A percentile compares a stretch with the other conserved stretches of the same genome.
Evolutionary conservation across 2,329 filamentous ascomycete genomes (phyloP).

Genomic region (Grosmannia serpens): DNA sequence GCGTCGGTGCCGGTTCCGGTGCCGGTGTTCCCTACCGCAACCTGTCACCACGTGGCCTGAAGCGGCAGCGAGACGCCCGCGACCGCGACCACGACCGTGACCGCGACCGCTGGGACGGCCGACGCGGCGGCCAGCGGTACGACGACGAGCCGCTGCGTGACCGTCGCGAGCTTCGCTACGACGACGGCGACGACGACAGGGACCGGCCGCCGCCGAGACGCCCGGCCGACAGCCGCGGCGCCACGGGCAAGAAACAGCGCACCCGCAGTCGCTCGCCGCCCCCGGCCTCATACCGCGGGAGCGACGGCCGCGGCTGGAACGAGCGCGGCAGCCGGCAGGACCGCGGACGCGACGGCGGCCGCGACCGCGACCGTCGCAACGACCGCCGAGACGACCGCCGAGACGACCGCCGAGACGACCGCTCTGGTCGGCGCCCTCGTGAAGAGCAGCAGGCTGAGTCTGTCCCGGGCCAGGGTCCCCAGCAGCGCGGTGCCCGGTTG

Average conservation of each 20-base stretch:
- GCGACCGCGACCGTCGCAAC: constrained; percentile 20
- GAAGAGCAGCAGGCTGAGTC: constrained; percentile 18
- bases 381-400: constrained; percentile 8
- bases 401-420: constrained; percentile 17
- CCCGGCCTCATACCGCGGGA: constrained; percentile 7
- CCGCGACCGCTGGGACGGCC: not conserved
- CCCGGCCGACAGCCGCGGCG: not conserved
- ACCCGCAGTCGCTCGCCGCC: constrained; percentile 43
- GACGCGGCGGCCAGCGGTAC: constrained; percentile 5
- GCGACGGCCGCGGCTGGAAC: constrained; percentile 20
- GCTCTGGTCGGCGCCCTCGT: constrained; percentile 17
- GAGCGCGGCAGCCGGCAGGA: constrained; percentile 16
- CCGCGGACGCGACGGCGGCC: constrained; percentile 16
- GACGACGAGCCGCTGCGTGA: constrained; percentile 28
- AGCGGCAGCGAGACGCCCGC: constrained; percentile 52
- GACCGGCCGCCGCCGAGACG: constrained; percentile 35
- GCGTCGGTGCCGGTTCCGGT: not conserved
- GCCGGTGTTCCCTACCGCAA: constrained; percentile 27
- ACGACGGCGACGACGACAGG: constrained; percentile 35
- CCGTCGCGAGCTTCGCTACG: constrained; percentile 5
- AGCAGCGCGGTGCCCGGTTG: constrained; percentile 21
- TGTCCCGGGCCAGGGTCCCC: not conserved
- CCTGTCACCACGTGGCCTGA: constrained; percentile 54
- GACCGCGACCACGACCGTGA: not conserved
- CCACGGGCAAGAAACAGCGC: constrained; percentile 39